These are phyloP conservation scores for Hirsutella minnesotensis DNA, from an alignment of 2,329 filamentous ascomycete genomes.

Conservation along the genomic window DNA sequence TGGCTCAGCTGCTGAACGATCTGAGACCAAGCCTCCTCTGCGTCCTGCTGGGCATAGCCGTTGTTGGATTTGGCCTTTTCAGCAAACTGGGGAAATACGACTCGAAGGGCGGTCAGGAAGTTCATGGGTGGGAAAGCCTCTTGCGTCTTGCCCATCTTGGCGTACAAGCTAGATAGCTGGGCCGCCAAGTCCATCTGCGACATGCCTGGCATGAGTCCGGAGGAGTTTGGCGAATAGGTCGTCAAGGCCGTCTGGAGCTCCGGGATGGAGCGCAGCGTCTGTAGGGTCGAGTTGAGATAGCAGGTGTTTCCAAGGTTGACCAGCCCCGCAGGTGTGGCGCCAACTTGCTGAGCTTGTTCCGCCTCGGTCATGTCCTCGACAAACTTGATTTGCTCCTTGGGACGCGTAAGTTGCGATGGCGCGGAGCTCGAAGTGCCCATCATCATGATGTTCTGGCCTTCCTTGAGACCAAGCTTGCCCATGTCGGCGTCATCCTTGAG, in stretches of 20 bases:
- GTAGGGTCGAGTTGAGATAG: conserved; percentile 96
- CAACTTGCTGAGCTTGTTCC: conserved; percentile 70
- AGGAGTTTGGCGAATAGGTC: conserved; percentile 33
- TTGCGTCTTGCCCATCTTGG: conserved; percentile 80
- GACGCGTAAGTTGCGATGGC: conserved; percentile 50
- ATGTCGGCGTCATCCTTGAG: conserved; percentile 92
- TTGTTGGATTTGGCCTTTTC: conserved; percentile 73
- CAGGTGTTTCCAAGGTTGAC: conserved; percentile 95
- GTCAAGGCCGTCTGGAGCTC: conserved; percentile 74
- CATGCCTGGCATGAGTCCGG: conserved; percentile 30
- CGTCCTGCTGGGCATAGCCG: conserved; percentile 94
- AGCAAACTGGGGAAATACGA: conserved; percentile 81
- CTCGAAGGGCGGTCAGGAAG: conserved; percentile 72
- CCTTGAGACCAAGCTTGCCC: conserved; percentile 71
- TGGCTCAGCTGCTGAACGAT: conserved; percentile 74
- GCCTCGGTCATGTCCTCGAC: conserved; percentile 96
- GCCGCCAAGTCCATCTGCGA: conserved; percentile 57
- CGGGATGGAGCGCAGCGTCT: conserved; percentile 76
- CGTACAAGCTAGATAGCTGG: conserved; percentile 73
- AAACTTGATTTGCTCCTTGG: conserved; percentile 76
- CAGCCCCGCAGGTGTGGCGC: conserved; percentile 77
- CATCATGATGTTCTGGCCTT: conserved; percentile 86
- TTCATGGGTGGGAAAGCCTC: conserved; percentile 71
- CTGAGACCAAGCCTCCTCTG: conserved; percentile 96
- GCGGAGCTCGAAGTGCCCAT: conserved; percentile 76